Conservation (phyloP, 805 yeast genomes). For the Ogataea zsoltii region DNA sequence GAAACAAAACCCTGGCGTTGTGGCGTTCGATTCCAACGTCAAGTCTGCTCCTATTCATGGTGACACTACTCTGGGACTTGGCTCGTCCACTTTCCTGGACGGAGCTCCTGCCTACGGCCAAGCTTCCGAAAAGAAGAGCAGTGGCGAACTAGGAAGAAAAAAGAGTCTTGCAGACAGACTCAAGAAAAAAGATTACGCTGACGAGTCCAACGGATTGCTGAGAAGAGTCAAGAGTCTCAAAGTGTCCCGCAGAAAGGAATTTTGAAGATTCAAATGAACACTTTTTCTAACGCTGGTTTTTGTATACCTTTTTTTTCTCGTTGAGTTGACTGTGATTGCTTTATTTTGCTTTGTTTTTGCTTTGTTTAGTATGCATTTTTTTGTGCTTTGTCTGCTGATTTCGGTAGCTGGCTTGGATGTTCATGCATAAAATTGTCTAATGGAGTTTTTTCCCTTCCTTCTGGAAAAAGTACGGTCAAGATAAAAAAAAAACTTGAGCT, state of each 20-base stretch:
- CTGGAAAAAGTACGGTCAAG: too few species aligned
- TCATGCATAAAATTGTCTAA: slow-evolving; percentile 1
- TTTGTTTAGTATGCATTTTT: slow-evolving; percentile 1
- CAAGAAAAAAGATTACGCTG: slow-evolving; percentile 27
- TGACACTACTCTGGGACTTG: slow-evolving; percentile 80
- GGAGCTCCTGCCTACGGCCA: slow-evolving; percentile 82
- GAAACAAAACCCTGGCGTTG: slow-evolving; percentile 52
- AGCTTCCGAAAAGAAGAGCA: slow-evolving; percentile 40
- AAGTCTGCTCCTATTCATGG: slow-evolving; percentile 83
- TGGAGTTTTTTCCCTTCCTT: not conserved
- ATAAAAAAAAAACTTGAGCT: not conserved
- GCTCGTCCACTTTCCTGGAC: slow-evolving; percentile 88
- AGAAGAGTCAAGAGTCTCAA: slow-evolving; percentile 88
- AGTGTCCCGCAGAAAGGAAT: slow-evolving; percentile 50
- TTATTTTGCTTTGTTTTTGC: slow-evolving; percentile 5
- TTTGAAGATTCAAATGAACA: not conserved
- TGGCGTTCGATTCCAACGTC: slow-evolving; percentile 68
- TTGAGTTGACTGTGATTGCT: not conserved
- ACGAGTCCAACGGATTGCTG: slow-evolving; percentile 53
- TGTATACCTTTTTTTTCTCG: not conserved
- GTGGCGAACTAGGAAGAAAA: slow-evolving; percentile 67
- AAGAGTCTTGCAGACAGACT: slow-evolving; percentile 78
- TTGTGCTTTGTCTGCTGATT: not conserved
- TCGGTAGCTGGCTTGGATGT: slow-evolving; percentile 1
- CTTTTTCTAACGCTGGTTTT: not conserved